Percentiles rank a stretch among this genome's conserved stretches.
Conservation (phyloP, 306 rosid species). For the apple (Malus domestica) region DNA sequence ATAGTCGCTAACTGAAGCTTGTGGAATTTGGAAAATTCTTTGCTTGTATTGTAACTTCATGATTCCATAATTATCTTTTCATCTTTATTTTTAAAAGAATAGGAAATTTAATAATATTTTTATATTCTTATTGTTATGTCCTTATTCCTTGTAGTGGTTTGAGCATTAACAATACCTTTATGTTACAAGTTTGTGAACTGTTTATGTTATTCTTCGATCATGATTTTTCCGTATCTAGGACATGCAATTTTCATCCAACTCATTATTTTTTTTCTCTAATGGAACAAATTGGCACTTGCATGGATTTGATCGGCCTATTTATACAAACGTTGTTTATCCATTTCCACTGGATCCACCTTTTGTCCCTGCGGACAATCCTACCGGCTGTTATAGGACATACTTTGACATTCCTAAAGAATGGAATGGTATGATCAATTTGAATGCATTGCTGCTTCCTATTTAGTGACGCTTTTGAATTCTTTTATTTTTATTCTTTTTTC, state of each 20-base stretch:
- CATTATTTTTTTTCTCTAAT: conserved; percentile 15
- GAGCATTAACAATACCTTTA: background rate
- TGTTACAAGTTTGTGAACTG: background rate
- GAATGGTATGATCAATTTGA: conserved; percentile 51
- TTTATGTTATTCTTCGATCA: background rate
- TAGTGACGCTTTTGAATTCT: background rate
- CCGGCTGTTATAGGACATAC: conserved; percentile 80
- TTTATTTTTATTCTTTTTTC: background rate
- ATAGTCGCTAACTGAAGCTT: background rate
- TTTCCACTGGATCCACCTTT: conserved; percentile 81
- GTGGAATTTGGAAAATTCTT: background rate
- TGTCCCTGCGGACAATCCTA: conserved; percentile 68
- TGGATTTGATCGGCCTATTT: conserved; percentile 87
- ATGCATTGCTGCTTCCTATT: conserved; percentile 1
- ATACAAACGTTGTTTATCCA: conserved; percentile 69
- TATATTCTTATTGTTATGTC: background rate
- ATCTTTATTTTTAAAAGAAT: no score
- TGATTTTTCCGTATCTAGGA: background rate
- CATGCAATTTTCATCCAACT: conserved; percentile 14
- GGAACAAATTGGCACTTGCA: conserved; percentile 87
- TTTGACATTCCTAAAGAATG: conserved; percentile 78
- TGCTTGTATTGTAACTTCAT: background rate
- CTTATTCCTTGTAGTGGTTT: background rate
- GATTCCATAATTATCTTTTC: background rate
- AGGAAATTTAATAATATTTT: background rate